phyloP scores from a whole-genome alignment of 495 filamentous ascomycete species.

The Neurospora intermedia region DNA sequence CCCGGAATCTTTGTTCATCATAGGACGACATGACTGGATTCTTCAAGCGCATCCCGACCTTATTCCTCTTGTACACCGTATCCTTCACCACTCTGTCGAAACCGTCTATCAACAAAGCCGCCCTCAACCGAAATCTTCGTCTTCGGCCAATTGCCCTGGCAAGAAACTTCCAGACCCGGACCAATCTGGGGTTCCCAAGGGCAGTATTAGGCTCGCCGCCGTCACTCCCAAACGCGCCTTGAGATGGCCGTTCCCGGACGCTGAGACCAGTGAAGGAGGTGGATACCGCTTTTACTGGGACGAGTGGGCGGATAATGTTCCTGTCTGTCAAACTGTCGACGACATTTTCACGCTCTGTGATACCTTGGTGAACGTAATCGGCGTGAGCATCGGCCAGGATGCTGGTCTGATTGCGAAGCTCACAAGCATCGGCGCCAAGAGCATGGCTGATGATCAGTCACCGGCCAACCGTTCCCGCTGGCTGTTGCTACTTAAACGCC shows the following conservation, averaged over 20 bases:
- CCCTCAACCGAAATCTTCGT: conserved; percentile 6
- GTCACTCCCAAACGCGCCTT: conserved; percentile 50
- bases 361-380: conserved; percentile 72
- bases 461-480: conserved; percentile 58
- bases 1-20: conserved; percentile 84
- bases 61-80: conserved; percentile 55
- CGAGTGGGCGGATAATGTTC: conserved; percentile 90
- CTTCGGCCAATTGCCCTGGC: conserved; percentile 21
- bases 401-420: conserved; percentile 66
- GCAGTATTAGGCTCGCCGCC: conserved; percentile 47
- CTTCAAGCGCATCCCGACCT: conserved; percentile 73
- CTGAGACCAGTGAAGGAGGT: conserved; percentile 57
- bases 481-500: conserved; percentile 67
- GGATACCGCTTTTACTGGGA: conserved; percentile 94
- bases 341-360: conserved; percentile 83
- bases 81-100: conserved; percentile 67
- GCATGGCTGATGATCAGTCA: conserved; percentile 58
- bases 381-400: conserved; percentile 82
- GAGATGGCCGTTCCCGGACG: conserved; percentile 70
- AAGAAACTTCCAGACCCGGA: conserved; percentile 47
- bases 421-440: conserved; percentile 67
- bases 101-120: conserved; percentile 31
- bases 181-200: conserved; percentile 53
- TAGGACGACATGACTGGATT: conserved; percentile 87
- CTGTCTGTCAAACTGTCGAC: conserved; percentile 78